Conservation (phyloP, 768 basidiomycete species). For the Hypsizygus marmoreus region DNA sequence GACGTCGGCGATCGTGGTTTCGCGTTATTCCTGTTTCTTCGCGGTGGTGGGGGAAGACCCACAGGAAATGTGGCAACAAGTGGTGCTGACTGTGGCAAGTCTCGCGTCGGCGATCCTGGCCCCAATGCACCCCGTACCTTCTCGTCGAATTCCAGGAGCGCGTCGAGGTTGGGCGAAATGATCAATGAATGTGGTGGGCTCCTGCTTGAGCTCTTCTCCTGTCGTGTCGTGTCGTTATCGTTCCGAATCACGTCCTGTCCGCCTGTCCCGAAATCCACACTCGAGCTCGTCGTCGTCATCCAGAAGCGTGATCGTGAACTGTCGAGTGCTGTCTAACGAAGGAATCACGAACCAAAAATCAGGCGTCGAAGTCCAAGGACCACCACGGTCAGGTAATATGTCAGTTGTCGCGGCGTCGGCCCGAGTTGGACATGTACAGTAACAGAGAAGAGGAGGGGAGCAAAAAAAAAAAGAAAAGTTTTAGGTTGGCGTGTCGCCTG, state of each 20-base stretch:
- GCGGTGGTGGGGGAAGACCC: slow-evolving; percentile 58
- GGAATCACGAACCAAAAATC: too few species aligned
- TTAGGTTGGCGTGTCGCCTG: too few species aligned
- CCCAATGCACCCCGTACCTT: slow-evolving; percentile 34
- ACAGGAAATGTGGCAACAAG: slow-evolving; percentile 30
- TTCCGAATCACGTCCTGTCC: not conserved
- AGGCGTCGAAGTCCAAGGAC: too few species aligned
- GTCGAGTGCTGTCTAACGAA: too few species aligned
- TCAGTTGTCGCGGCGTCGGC: too few species aligned
- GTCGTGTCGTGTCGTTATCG: not conserved
- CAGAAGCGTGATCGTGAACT: too few species aligned
- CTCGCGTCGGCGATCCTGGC: slow-evolving; percentile 4
- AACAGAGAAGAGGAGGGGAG: too few species aligned
- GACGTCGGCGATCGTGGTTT: slow-evolving; percentile 20
- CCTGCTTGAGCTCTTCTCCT: too few species aligned
- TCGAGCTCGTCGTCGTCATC: not conserved
- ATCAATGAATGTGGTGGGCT: slow-evolving; percentile 34
- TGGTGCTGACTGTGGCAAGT: slow-evolving; percentile 5
- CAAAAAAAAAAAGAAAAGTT: too few species aligned
- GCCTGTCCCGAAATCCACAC: not conserved
- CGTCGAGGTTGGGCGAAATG: slow-evolving; percentile 63
- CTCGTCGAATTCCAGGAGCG: slow-evolving; percentile 59
- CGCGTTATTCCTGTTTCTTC: slow-evolving; percentile 21
- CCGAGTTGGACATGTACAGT: too few species aligned
- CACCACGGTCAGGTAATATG: too few species aligned